Percentiles rank a stretch among this genome's conserved stretches.
phyloP scores from a whole-genome alignment of 192 early-diverging fungal species.

The Diversispora epigaea region DNA sequence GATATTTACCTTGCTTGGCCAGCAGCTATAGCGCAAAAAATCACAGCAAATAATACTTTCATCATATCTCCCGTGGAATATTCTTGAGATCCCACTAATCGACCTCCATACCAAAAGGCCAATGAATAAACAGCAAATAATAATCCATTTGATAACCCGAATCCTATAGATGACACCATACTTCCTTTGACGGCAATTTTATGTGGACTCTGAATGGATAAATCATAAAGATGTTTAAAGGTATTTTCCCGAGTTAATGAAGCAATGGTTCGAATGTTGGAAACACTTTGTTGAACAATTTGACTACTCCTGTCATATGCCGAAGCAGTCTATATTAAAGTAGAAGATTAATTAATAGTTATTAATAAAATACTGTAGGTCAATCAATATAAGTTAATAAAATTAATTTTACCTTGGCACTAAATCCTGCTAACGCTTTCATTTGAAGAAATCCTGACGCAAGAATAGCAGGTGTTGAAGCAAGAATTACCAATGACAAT shows the following conservation, averaged over 20 bases:
- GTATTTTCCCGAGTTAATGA: conserved; percentile 68
- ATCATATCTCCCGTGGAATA: too few relatives aligned
- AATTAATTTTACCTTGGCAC: not conserved
- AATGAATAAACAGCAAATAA: conserved; percentile 73
- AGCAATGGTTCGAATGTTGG: conserved; percentile 78
- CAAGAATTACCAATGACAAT: too few relatives aligned
- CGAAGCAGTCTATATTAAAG: conserved; percentile 48
- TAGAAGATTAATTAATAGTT: too few relatives aligned
- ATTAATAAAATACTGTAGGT: too few relatives aligned
- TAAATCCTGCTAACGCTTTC: too few relatives aligned
- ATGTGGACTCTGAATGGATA: conserved; percentile 66
- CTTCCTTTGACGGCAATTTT: conserved; percentile 61
- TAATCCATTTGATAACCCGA: conserved; percentile 64
- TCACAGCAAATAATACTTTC: too few relatives aligned
- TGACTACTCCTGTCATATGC: conserved; percentile 77
- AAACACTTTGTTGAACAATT: conserved; percentile 81
- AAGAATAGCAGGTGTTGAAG: too few relatives aligned
- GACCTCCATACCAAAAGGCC: conserved; percentile 58
- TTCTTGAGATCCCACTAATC: too few relatives aligned
- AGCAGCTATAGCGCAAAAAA: too few relatives aligned
- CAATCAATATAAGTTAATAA: not conserved
- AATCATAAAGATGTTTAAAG: conserved; percentile 66
- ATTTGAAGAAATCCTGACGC: too few relatives aligned
- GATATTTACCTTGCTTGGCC: too few relatives aligned
- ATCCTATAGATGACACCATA: conserved; percentile 64